These are phyloP conservation scores for Xylariaceae sp. DNA, from an alignment of 2,329 filamentous ascomycete species.

Conservation along the genomic window DNA sequence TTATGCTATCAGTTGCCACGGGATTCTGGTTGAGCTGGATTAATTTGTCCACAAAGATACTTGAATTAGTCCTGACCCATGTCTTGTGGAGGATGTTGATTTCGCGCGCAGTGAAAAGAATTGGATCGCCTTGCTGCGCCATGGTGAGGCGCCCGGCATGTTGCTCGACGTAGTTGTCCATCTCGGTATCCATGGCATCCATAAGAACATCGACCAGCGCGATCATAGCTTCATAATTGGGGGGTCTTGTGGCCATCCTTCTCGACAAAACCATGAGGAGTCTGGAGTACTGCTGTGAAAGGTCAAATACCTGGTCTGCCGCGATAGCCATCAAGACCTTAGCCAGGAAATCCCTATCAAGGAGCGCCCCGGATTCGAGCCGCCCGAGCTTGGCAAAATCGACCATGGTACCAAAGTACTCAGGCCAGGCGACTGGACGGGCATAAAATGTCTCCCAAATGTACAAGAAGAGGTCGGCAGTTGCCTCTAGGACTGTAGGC, in stretches of 20 bases:
- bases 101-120: slow-evolving; percentile 56
- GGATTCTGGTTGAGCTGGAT: slow-evolving; percentile 66
- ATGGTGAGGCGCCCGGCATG: slow-evolving; percentile 48
- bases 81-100: slow-evolving; percentile 53
- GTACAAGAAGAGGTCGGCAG: slow-evolving; percentile 57
- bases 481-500: slow-evolving; percentile 46
- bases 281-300: slow-evolving; percentile 61
- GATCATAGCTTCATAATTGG: slow-evolving; percentile 62
- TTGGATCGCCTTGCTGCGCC: slow-evolving; percentile 42
- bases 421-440: slow-evolving; percentile 72
- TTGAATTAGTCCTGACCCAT: slow-evolving; percentile 48
- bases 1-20: slow-evolving; percentile 59
- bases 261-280: slow-evolving; percentile 61
- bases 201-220: slow-evolving; percentile 56
- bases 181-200: slow-evolving; percentile 48
- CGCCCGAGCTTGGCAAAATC: slow-evolving; percentile 69
- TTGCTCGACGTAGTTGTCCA: slow-evolving; percentile 50
- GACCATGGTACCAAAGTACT: slow-evolving; percentile 76
- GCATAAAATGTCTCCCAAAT: slow-evolving; percentile 70
- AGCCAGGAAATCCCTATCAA: slow-evolving; percentile 66
- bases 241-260: slow-evolving; percentile 56
- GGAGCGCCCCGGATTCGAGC: slow-evolving; percentile 62
- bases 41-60: slow-evolving; percentile 71
- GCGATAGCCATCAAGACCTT: slow-evolving; percentile 66
- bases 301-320: slow-evolving; percentile 60